phyloP scores from a whole-genome alignment of 1,284 basidiomycete genomes.

The Flammula alnicola region DNA sequence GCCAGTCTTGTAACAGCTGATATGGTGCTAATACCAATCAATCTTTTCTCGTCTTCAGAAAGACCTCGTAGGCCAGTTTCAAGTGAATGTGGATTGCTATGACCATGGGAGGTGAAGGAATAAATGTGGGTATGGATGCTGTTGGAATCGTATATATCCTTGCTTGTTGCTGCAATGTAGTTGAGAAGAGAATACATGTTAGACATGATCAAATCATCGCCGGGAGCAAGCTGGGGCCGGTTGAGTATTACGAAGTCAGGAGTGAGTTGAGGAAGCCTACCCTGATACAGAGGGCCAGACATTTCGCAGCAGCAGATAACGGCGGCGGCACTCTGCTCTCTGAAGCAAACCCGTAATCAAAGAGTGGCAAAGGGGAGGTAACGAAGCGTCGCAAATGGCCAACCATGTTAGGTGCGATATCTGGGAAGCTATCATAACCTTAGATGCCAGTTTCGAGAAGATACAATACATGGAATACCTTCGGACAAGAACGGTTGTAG shows the following conservation, averaged over 20 bases:
- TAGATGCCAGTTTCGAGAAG: neutral
- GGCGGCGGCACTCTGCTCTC: conserved; percentile 77
- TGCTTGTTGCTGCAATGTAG: conserved; percentile 82
- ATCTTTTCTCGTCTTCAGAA: conserved; percentile 83
- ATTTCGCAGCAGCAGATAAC: conserved; percentile 85
- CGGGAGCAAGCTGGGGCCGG: conserved; percentile 70
- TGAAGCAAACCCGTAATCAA: conserved; percentile 83
- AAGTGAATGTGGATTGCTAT: conserved; percentile 54
- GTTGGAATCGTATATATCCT: conserved; percentile 65
- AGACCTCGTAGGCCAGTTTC: conserved; percentile 66
- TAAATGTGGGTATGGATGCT: conserved; percentile 44
- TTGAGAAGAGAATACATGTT: conserved; percentile 97
- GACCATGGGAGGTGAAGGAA: conserved; percentile 50
- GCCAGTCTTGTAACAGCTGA: conserved; percentile 86
- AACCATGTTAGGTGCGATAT: conserved; percentile 78
- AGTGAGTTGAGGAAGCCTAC: conserved; percentile 42
- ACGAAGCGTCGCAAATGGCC: conserved; percentile 87
- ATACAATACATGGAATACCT: conserved; percentile 53
- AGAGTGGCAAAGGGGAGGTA: conserved; percentile 86
- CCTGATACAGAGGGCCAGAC: conserved; percentile 88
- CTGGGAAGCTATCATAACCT: conserved; percentile 65
- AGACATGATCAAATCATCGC: conserved; percentile 91
- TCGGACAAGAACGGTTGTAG: conserved; percentile 79
- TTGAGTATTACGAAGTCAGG: neutral
- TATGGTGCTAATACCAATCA: conserved; percentile 90